phyloP scores from a whole-genome alignment of 192 early-diverging fungal genomes.

The Rhizoclosmatium globosum region DNA sequence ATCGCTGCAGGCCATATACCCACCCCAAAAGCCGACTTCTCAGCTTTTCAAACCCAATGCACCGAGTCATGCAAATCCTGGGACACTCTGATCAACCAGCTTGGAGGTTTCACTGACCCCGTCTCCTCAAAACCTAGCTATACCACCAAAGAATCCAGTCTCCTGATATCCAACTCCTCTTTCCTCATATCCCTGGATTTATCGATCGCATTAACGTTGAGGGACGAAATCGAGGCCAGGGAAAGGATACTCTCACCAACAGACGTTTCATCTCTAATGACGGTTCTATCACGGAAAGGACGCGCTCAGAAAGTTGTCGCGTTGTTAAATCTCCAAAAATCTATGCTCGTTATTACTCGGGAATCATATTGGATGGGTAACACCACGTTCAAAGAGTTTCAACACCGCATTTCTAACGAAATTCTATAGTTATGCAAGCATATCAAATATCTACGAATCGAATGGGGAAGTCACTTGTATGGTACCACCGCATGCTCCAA shows the following conservation, averaged over 20 bases:
- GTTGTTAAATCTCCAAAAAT: not conserved
- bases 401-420: no score
- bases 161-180: not conserved
- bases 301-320: not conserved
- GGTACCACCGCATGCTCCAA: conserved; percentile 2
- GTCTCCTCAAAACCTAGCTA: not conserved
- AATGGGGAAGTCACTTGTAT: not conserved
- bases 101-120: not conserved
- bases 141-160: not conserved
- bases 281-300: conserved; percentile 9
- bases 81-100: not conserved
- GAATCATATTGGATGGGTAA: conserved; percentile 17
- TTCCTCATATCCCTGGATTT: not conserved
- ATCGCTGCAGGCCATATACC: conserved; percentile 9
- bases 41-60: not conserved
- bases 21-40: not conserved
- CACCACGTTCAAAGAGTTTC: no score
- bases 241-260: not conserved
- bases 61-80: not conserved
- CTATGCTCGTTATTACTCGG: not conserved
- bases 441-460: not conserved
- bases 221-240: not conserved
- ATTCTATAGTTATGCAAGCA: not conserved
- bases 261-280: not conserved
- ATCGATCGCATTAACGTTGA: not conserved